A percentile compares a stretch with the other conserved stretches of the same genome.
These are phyloP conservation scores for Pistacia vera DNA, from an alignment of 345 rosid genomes.

Conservation along the genomic window DNA sequence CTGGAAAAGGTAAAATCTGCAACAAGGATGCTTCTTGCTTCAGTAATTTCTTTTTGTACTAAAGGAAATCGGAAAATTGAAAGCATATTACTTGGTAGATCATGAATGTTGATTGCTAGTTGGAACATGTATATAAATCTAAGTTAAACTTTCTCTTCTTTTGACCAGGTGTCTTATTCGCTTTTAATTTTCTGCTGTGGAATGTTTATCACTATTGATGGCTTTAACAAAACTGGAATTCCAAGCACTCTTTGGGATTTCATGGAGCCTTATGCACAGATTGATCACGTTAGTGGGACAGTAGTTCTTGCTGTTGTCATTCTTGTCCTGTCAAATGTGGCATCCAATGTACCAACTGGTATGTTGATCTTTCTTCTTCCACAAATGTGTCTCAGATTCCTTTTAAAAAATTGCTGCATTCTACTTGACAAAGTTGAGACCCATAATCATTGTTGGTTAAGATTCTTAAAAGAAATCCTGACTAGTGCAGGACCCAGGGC, in stretches of 20 bases:
- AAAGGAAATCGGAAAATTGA: neutral
- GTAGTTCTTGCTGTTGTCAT: conserved; percentile 69
- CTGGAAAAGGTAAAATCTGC: conserved; percentile 67
- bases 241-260: conserved; percentile 75
- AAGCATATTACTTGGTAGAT: neutral
- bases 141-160: conserved; percentile 3
- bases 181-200: conserved; percentile 85
- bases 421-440: neutral
- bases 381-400: neutral
- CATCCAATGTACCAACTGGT: conserved; percentile 95
- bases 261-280: conserved; percentile 71
- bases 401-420: neutral
- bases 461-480: neutral
- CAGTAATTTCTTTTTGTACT: neutral
- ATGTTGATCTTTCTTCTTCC: conserved; percentile 6
- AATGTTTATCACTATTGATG: conserved; percentile 82
- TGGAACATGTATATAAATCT: neutral
- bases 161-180: conserved; percentile 73
- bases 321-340: conserved; percentile 68
- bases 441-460: neutral
- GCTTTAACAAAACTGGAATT: conserved; percentile 85
- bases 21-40: neutral
- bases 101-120: neutral
- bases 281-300: conserved; percentile 46
- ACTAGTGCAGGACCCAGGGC: too few relatives aligned